Percentiles rank a stretch among this genome's conserved stretches.
phyloP scores from a whole-genome alignment of 2,329 filamentous ascomycete species.

The Cordyceps tenuipes region DNA sequence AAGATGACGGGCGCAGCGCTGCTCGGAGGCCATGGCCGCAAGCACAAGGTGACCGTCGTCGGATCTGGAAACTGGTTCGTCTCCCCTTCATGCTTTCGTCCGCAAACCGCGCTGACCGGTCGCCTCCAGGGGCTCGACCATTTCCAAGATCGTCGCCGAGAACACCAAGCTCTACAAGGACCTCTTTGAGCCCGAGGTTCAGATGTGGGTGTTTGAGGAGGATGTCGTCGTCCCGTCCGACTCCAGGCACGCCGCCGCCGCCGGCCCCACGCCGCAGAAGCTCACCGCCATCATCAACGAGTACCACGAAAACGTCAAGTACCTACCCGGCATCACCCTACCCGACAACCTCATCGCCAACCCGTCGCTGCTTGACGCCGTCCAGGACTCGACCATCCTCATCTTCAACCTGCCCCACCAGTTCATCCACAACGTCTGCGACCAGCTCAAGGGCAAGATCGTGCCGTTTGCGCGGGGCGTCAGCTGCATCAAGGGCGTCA shows the following conservation, averaged over 20 bases:
- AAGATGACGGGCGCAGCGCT: constrained; percentile 26
- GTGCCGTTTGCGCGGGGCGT: constrained; percentile 87
- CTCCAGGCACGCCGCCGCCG: constrained; percentile 57
- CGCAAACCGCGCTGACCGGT: not conserved
- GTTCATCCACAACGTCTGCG: constrained; percentile 83
- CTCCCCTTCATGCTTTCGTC: not conserved
- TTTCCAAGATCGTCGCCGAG: constrained; percentile 93
- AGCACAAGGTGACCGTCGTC: constrained; percentile 88
- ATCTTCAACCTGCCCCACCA: constrained; percentile 96
- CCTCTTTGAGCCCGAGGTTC: constrained; percentile 79
- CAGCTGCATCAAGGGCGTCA: constrained; percentile 96
- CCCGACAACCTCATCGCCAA: constrained; percentile 80
- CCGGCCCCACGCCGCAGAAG: constrained; percentile 65
- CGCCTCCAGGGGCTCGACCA: constrained; percentile 73
- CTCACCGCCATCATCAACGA: constrained; percentile 87
- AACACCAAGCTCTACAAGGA: constrained; percentile 72
- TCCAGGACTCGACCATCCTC: constrained; percentile 76
- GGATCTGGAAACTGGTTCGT: constrained; percentile 92
- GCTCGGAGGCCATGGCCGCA: constrained; percentile 50
- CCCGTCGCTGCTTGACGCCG: constrained; percentile 69
- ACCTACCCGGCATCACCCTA: constrained; percentile 80
- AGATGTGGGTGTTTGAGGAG: constrained; percentile 99
- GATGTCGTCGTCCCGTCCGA: constrained; percentile 64
- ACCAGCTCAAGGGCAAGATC: constrained; percentile 78
- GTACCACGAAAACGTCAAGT: constrained; percentile 94